Conservation (phyloP, 2,329 filamentous ascomycete genomes). For the Lasiodiplodia sp. region DNA sequence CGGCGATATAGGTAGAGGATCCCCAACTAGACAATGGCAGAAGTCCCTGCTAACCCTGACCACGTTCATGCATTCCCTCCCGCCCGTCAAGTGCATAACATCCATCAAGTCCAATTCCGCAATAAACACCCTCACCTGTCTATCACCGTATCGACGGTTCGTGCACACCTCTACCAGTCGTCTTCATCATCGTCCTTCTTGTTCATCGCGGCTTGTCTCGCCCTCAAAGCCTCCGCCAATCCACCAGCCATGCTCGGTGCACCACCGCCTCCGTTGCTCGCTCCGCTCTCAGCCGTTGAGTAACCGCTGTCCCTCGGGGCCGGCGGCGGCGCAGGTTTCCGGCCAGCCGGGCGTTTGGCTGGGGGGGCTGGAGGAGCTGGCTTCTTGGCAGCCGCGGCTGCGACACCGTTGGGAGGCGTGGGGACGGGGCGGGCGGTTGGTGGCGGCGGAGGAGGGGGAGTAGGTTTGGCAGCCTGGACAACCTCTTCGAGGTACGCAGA, state of each 20-base stretch:
- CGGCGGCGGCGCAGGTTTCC: constrained; percentile 73
- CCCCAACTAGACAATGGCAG: background rate
- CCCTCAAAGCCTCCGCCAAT: constrained; percentile 57
- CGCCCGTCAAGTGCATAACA: background rate
- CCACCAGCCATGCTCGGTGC: constrained; percentile 55
- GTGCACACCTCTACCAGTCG: constrained; percentile 38
- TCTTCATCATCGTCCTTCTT: constrained; percentile 47
- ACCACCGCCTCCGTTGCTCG: constrained; percentile 40
- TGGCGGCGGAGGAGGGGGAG: constrained; percentile 65
- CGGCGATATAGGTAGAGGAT: background rate
- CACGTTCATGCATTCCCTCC: background rate
- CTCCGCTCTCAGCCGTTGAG: constrained; percentile 40
- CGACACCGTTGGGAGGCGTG: constrained; percentile 49
- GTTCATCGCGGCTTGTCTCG: constrained; percentile 58
- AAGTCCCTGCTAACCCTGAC: background rate
- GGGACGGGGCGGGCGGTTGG: constrained; percentile 56
- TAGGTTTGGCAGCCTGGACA: constrained; percentile 53
- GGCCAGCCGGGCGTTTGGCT: constrained; percentile 74
- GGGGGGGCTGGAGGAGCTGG: constrained; percentile 79
- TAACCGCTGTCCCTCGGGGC: constrained; percentile 71
- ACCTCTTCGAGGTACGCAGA: constrained; percentile 93
- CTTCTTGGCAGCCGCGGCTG: constrained; percentile 44
- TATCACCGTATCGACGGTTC: background rate
- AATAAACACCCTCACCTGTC: background rate
- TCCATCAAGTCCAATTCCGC: background rate